Evolutionary conservation across 2,329 filamentous ascomycete genomes (phyloP), one percentile per base, ranked within the genome.

Genomic region (Colletotrichum caudatum): DNA sequence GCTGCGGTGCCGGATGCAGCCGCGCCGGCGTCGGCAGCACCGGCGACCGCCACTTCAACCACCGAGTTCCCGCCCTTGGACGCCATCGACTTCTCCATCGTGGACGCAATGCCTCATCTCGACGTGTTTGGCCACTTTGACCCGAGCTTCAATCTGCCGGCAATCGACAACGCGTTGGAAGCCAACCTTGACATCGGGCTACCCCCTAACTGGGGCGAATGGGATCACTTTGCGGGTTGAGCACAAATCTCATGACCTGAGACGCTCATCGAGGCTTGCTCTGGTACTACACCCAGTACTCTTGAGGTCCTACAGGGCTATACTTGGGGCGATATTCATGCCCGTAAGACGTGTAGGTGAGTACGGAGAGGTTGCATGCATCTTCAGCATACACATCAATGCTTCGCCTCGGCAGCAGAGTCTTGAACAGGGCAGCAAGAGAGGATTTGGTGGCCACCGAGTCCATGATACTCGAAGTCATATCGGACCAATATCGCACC

Each of bases 121-220:
- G 86, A 89, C 56, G 80, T 89, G 1, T 88, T 88, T 74, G 85
- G 84, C 3, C 83, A 88, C 54, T 87, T 89, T 35, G 87, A 88
- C 60, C 87, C 87, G 2, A 86, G 79, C 60, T 89, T 89, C 74
- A 83, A 89, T 61, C 74, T 89, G 1, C 83, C 82, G 33, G 86
- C 86, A 0, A 84, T 88, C 33, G 87, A 89, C 73, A 86, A 87
- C 23, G 86, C 84, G 0, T 77, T 89, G 0, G 86, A 88, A 68
- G 85, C 86, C 0, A 88, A 88, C 64, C 78, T 89, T 3, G 87
- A 89, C 58, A 86, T 89, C 62, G 85, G 84, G 0, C 78, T 86
- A 16, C 87, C 86, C 0, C 83, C 86, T 1, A 87, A 87, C 53
- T 89, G 86, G 86, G 79, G 79, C 12, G 83, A 84, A 16, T 84